These are phyloP conservation scores for Suhomyces sp. DNA, from an alignment of 805 yeast species.

Conservation along the genomic window DNA sequence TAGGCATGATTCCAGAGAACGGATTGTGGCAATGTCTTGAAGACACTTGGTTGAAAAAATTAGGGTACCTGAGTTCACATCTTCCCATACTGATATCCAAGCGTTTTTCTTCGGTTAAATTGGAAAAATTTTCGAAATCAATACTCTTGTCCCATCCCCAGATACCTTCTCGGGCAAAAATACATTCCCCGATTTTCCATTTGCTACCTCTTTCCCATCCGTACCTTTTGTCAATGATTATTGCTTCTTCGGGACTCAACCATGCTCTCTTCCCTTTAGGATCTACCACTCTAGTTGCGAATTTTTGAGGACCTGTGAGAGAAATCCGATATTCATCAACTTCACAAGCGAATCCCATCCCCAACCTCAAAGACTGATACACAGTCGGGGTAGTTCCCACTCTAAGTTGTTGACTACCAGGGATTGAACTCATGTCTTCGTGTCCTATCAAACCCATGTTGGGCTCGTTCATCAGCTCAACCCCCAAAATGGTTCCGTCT, in stretches of 20 bases:
- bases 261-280: constrained; percentile 72
- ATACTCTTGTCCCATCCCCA: constrained; percentile 52
- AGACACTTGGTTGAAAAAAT: constrained; percentile 30
- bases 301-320: constrained; percentile 72
- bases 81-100: constrained; percentile 13
- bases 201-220: constrained; percentile 62
- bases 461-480: constrained; percentile 87
- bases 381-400: constrained; percentile 84
- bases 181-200: constrained; percentile 76
- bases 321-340: constrained; percentile 73
- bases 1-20: constrained; percentile 5
- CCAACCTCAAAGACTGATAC: constrained; percentile 68
- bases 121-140: constrained; percentile 20
- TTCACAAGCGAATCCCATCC: constrained; percentile 69
- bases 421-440: constrained; percentile 51
- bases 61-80: constrained; percentile 30
- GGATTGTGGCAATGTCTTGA: constrained; percentile 34
- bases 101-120: constrained; percentile 31
- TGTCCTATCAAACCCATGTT: constrained; percentile 71
- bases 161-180: constrained; percentile 78
- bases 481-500: constrained; percentile 62
- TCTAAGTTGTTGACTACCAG: constrained; percentile 63
- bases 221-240: constrained; percentile 54
- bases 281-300: constrained; percentile 55
- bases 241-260: constrained; percentile 50